These are phyloP conservation scores for Saitoella complicata DNA, from an alignment of 805 yeast species.

Conservation along the genomic window DNA sequence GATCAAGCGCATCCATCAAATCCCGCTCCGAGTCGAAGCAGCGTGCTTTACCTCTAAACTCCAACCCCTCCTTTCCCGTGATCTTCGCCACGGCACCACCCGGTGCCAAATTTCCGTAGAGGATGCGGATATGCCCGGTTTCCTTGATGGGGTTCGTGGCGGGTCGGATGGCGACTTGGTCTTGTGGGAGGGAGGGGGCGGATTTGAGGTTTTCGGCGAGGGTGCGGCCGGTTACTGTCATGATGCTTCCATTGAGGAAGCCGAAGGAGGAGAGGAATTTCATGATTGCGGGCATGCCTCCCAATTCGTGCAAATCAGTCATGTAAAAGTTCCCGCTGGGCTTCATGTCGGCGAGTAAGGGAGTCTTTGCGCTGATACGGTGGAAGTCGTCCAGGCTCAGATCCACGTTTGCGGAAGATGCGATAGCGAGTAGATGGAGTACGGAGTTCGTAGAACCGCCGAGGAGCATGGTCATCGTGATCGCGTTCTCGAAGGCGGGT, in stretches of 20 bases:
- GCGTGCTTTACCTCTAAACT: constrained; percentile 80
- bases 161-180: constrained; percentile 70
- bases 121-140: constrained; percentile 85
- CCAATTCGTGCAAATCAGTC: constrained; percentile 79
- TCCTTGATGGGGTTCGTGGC: constrained; percentile 64
- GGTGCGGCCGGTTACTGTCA: constrained; percentile 91
- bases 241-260: constrained; percentile 57
- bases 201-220: constrained; percentile 63
- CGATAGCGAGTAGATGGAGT: constrained; percentile 84
- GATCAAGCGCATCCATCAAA: constrained; percentile 75
- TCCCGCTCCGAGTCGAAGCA: constrained; percentile 77
- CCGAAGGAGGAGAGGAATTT: constrained; percentile 77
- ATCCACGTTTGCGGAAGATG: constrained; percentile 72
- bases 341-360: constrained; percentile 88
- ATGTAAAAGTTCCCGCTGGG: constrained; percentile 96
- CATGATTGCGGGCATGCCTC: constrained; percentile 96
- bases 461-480: constrained; percentile 82
- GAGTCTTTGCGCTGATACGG: constrained; percentile 76
- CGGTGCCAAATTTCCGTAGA: constrained; percentile 85
- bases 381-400: constrained; percentile 96
- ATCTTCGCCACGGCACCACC: constrained; percentile 95
- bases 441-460: constrained; percentile 99
- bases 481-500: constrained; percentile 85
- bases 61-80: constrained; percentile 97
- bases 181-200: constrained; percentile 45